These are phyloP conservation scores for Myrmaecium sp. DNA, from an alignment of 2,329 filamentous ascomycete species.

Conservation along the genomic window DNA sequence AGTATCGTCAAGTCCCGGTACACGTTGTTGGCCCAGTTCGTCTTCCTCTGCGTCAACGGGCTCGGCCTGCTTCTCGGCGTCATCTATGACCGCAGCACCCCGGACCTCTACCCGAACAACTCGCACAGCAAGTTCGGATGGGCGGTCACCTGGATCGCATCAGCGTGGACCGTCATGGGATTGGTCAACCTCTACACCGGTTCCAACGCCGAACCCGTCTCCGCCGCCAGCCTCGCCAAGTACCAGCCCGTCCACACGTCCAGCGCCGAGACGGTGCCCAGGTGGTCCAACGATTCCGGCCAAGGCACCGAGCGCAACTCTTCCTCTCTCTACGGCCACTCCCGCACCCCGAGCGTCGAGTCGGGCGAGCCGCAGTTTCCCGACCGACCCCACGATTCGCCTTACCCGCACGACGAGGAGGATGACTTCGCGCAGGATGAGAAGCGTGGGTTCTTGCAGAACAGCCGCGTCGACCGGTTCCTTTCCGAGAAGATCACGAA, in stretches of 20 bases:
- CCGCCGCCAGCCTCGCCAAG: slow-evolving; percentile 19
- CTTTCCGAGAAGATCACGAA: slow-evolving; percentile 37
- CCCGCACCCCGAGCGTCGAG: slow-evolving; percentile 41
- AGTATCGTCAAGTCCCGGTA: slow-evolving; percentile 66
- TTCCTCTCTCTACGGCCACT: slow-evolving; percentile 48
- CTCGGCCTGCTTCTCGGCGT: slow-evolving; percentile 22
- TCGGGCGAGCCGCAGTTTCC: slow-evolving; percentile 21
- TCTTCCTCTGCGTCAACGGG: slow-evolving; percentile 26
- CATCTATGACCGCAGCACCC: slow-evolving; percentile 60
- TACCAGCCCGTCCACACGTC: slow-evolving; percentile 21
- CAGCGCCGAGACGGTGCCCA: slow-evolving; percentile 7
- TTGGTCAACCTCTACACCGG: slow-evolving; percentile 45
- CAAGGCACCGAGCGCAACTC: slow-evolving; percentile 58
- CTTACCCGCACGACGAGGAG: slow-evolving; percentile 28
- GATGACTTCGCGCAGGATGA: slow-evolving; percentile 30
- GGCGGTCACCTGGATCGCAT: slow-evolving; percentile 57
- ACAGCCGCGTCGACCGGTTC: slow-evolving; percentile 31
- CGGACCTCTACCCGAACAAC: slow-evolving; percentile 74
- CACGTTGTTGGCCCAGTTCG: slow-evolving; percentile 50
- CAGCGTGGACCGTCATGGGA: slow-evolving; percentile 52
- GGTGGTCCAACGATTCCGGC: slow-evolving; percentile 28
- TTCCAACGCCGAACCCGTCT: slow-evolving; percentile 13
- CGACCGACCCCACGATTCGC: slow-evolving; percentile 31
- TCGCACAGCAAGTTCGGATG: slow-evolving; percentile 81
- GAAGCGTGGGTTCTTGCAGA: slow-evolving; percentile 28